A percentile compares a stretch with the other conserved stretches of the same genome.
phyloP scores from a whole-genome alignment of 495 filamentous ascomycete genomes.

The Sphaerosporella brunnea region DNA sequence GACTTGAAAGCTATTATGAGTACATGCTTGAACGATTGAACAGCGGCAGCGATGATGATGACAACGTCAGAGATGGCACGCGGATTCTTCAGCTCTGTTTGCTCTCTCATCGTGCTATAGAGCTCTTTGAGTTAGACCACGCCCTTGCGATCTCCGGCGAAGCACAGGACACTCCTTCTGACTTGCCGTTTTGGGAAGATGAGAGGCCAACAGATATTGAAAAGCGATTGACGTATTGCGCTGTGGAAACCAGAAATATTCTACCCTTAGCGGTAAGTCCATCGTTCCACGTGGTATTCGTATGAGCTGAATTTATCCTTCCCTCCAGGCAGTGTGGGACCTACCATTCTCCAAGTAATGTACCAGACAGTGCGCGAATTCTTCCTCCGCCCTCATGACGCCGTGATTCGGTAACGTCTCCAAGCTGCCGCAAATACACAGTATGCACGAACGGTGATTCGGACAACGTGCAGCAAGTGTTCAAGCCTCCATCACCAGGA shows the following conservation, averaged over 20 bases:
- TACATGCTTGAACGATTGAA: slow-evolving; percentile 3
- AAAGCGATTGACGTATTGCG: background rate
- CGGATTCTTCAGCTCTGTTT: slow-evolving; percentile 2
- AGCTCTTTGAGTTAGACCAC: background rate
- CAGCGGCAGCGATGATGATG: background rate
- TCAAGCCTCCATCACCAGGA: background rate
- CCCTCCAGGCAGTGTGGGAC: background rate
- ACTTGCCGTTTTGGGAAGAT: background rate
- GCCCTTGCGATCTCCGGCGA: background rate
- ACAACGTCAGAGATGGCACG: background rate
- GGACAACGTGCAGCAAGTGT: background rate
- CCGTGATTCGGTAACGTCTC: background rate
- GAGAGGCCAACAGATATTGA: background rate
- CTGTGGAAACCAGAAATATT: background rate
- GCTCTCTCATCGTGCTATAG: background rate
- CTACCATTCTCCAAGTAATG: slow-evolving; percentile 3
- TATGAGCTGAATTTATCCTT: background rate
- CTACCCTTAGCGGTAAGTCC: background rate
- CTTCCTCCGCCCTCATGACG: background rate
- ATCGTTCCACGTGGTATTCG: background rate
- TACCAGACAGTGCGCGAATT: slow-evolving; percentile 1
- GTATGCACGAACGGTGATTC: background rate
- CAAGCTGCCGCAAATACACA: background rate
- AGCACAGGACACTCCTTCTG: background rate
- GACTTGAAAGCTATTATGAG: background rate